Evolutionary conservation across 176 grass and related monocot species (phyloP), one percentile per base, ranked within the genome.

Genomic region (Avena atlantica): DNA sequence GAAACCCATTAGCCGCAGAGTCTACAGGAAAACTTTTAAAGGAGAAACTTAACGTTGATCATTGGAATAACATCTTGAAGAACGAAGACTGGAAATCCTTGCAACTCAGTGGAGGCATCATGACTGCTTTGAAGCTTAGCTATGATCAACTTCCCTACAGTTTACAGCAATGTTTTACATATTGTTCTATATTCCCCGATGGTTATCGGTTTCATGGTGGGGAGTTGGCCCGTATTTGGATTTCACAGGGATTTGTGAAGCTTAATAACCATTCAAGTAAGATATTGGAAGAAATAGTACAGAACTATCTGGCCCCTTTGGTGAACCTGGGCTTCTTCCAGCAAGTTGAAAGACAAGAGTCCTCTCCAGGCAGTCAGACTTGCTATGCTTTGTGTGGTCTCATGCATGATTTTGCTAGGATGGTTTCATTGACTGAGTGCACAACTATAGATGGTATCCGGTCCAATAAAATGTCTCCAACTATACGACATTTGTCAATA

Each of bases 161-260:
- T 73, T 11, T 8, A 64, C n/a, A 29, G 0, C n/a, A 88, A 56
- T 90, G 83, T 17, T 87, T 90, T 0, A 17, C 6, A 1, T 68
- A 55, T 17, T 57, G 70, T 27, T 82, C 23, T 36, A 34, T 88
- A 69, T 88, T 88, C 23, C 84, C 83, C 0, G 19, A 51, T 0
- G 10, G 23, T 20, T 59, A 81, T 37, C 1, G 9, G 0, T 86
- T 87, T 16, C 3, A 4, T 23, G 19, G 9, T 0, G 3, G 13
- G 2, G 69, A 90, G 7, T 15, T 90, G 13, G 2, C 83, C 1
- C 1, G 2, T 12, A 19, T 86, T 3, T 95, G 93, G 93, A 89
- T 95, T 40, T 70, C 90, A 56, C 90, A 91, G 50, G 83, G 93
- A 16, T 92, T 64, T 80, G 83, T 95, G 2, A n/a, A 77, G 25